phyloP scores from a whole-genome alignment of 2,329 filamentous ascomycete species.

The Helicocarpus griseus region DNA sequence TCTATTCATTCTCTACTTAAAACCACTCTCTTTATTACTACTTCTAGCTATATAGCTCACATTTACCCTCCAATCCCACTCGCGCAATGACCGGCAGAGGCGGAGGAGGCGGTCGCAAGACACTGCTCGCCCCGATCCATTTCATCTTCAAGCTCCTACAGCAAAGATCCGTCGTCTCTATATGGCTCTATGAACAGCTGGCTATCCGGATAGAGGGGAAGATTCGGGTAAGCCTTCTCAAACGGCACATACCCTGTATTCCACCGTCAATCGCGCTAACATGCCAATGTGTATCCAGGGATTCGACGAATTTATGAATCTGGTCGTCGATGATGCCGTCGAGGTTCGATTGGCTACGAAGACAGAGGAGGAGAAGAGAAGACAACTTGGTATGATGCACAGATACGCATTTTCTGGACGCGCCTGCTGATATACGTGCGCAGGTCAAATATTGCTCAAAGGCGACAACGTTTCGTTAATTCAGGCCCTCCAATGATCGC shows the following conservation, averaged over 20 bases:
- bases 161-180: slow-evolving; percentile 72
- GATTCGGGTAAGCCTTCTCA: slow-evolving; percentile 60
- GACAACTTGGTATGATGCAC: slow-evolving; percentile 62
- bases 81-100: slow-evolving; percentile 45
- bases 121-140: slow-evolving; percentile 68
- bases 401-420: not conserved
- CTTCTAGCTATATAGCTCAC: too few relatives aligned
- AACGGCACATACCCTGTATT: not conserved
- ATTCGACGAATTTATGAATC: slow-evolving; percentile 99
- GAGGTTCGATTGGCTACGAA: slow-evolving; percentile 83
- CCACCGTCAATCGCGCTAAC: not conserved
- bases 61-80: not conserved
- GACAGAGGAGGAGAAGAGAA: slow-evolving; percentile 67
- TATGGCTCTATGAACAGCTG: slow-evolving; percentile 97
- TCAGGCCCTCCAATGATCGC: slow-evolving; percentile 41
- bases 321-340: slow-evolving; percentile 89
- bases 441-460: slow-evolving; percentile 77
- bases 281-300: slow-evolving; percentile 49
- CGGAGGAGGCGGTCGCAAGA: slow-evolving; percentile 52
- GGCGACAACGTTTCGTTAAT: slow-evolving; percentile 83
- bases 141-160: slow-evolving; percentile 91
- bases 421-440: slow-evolving; percentile 3
- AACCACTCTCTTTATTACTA: too few relatives aligned
- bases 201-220: slow-evolving; percentile 91
- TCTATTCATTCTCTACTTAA: too few relatives aligned